A percentile compares a stretch with the other conserved stretches of the same genome.
These are phyloP conservation scores for Blastobotrys persicus DNA, from an alignment of 1,139 yeast genomes.

Conservation along the genomic window DNA sequence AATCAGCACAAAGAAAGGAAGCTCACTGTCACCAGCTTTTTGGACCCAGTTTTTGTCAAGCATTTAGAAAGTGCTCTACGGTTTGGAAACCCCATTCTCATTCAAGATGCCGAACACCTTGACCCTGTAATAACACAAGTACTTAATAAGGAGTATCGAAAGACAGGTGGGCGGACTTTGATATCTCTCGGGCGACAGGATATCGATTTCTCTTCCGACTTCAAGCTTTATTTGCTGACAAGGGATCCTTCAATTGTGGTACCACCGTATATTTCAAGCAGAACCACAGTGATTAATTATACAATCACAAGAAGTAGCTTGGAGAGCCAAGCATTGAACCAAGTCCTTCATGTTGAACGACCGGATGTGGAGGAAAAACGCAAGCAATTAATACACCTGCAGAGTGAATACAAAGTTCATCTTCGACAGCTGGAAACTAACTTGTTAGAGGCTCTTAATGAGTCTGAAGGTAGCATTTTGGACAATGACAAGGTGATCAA, in stretches of 20 bases:
- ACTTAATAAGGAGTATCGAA: constrained; percentile 57
- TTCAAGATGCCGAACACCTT: constrained; percentile 75
- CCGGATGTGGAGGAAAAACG: constrained; percentile 71
- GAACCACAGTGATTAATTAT: constrained; percentile 67
- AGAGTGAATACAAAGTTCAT: constrained; percentile 57
- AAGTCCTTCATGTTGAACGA: constrained; percentile 51
- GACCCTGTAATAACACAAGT: constrained; percentile 72
- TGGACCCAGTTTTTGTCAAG: constrained; percentile 65
- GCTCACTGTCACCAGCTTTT: constrained; percentile 62
- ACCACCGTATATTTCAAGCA: constrained; percentile 56
- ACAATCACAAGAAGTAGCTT: constrained; percentile 66
- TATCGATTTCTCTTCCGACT: constrained; percentile 65
- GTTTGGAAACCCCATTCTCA: constrained; percentile 73
- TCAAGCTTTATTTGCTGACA: constrained; percentile 60
- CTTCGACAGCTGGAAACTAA: constrained; percentile 59
- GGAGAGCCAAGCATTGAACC: constrained; percentile 60
- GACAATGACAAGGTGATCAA: constrained; percentile 62
- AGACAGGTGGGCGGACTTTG: constrained; percentile 68
- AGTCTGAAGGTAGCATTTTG: constrained; percentile 59
- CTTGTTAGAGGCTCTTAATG: constrained; percentile 57
- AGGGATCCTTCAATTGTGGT: constrained; percentile 52
- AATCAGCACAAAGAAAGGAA: constrained; percentile 39
- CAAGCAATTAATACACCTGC: constrained; percentile 50
- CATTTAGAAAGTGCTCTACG: constrained; percentile 76
- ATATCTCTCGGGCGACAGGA: constrained; percentile 61